Percentiles rank a stretch among this genome's conserved stretches.
Conservation (phyloP, 352 stramenopile genomes). For the Stramenopiles sp. region DNA sequence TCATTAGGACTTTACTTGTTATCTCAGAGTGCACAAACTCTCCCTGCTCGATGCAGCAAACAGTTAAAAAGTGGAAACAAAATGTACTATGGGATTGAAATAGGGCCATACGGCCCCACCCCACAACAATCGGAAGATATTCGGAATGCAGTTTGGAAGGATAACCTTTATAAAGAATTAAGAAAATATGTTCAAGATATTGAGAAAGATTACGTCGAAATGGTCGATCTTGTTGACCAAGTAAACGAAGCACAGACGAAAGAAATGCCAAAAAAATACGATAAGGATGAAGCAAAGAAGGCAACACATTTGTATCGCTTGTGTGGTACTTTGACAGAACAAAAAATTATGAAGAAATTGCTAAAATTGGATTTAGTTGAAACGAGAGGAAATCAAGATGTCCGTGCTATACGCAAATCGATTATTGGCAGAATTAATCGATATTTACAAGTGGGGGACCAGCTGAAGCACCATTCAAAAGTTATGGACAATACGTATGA, state of each 20-base stretch:
- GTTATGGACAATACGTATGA: background rate
- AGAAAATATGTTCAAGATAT: background rate
- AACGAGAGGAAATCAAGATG: background rate
- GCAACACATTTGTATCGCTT: background rate
- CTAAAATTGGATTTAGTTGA: conserved; percentile 2
- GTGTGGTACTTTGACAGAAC: background rate
- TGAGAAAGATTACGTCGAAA: background rate
- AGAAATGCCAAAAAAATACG: background rate
- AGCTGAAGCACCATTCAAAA: background rate
- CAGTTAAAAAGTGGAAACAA: background rate
- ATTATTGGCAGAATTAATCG: background rate
- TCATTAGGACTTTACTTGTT: background rate
- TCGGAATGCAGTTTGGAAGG: conserved; percentile 10
- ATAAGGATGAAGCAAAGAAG: background rate
- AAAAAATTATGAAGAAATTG: conserved; percentile 10
- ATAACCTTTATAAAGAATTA: background rate
- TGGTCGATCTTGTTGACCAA: background rate
- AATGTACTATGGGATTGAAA: conserved; percentile 13
- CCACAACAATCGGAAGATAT: conserved; percentile 9
- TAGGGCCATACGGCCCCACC: background rate
- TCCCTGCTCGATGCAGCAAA: background rate
- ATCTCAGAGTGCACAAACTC: background rate
- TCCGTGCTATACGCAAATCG: background rate
- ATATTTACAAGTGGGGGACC: background rate
- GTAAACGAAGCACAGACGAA: background rate